phyloP scores from a whole-genome alignment of 2,329 filamentous ascomycete species.

The Endothia cerciana region DNA sequence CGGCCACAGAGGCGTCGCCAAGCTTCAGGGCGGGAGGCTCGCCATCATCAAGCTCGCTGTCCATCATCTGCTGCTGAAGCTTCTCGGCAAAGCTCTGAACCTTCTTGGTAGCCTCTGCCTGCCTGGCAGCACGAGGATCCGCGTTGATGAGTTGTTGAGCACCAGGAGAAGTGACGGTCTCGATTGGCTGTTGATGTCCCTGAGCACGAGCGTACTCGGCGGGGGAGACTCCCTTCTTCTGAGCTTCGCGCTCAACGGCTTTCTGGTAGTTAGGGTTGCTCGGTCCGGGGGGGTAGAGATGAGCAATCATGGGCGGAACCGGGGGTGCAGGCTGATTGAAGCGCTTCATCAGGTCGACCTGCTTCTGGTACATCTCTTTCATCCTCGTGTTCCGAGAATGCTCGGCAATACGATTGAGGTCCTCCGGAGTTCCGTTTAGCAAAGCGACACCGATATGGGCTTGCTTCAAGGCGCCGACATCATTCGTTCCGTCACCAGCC shows the following conservation, averaged over 20 bases:
- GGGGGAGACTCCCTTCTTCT: slow-evolving; percentile 72
- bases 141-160: slow-evolving; percentile 62
- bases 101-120: slow-evolving; percentile 70
- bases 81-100: slow-evolving; percentile 83
- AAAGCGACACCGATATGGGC: slow-evolving; percentile 96
- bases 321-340: slow-evolving; percentile 96
- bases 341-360: slow-evolving; percentile 84
- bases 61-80: slow-evolving; percentile 85
- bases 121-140: slow-evolving; percentile 59
- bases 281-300: slow-evolving; percentile 89
- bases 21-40: slow-evolving; percentile 97
- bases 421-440: slow-evolving; percentile 90
- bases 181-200: slow-evolving; percentile 54
- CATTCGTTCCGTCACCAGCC: slow-evolving; percentile 98
- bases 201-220: slow-evolving; percentile 60
- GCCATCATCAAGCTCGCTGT: slow-evolving; percentile 81
- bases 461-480: slow-evolving; percentile 96
- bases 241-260: slow-evolving; percentile 83
- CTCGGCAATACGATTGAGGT: slow-evolving; percentile 88
- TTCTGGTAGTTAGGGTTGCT: slow-evolving; percentile 93
- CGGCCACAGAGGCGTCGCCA: slow-evolving; percentile 94
- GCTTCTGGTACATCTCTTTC: slow-evolving; percentile 99
- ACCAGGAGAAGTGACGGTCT: slow-evolving; percentile 69
- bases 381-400: slow-evolving; percentile 94
- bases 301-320: slow-evolving; percentile 88